Percentiles rank a stretch among this genome's conserved stretches.
Evolutionary conservation across 345 rosid genomes (phyloP).

Genomic region (Combretum micranthum): DNA sequence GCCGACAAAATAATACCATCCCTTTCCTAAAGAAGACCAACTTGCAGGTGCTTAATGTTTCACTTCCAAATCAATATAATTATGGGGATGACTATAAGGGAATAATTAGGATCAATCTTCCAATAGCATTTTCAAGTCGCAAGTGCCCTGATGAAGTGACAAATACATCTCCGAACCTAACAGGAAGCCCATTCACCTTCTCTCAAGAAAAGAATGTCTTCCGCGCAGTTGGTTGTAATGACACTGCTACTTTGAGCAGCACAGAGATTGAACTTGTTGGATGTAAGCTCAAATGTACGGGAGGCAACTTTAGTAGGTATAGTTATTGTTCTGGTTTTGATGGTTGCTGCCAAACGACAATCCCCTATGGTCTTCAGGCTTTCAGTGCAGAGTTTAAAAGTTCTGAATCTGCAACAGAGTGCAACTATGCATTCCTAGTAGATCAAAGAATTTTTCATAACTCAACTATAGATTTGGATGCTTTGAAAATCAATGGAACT

Average conservation of each 20-base stretch:
- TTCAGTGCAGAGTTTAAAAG: too few relatives aligned
- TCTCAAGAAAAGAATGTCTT: background rate
- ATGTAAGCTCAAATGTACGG: too few relatives aligned
- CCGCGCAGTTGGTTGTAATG: background rate
- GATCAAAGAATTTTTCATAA: too few relatives aligned
- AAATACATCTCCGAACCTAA: background rate
- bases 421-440: too few relatives aligned
- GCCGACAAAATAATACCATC: too few relatives aligned
- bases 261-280: background rate
- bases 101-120: background rate
- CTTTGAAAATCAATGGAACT: too few relatives aligned
- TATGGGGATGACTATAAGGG: background rate
- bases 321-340: too few relatives aligned
- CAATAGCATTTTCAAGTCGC: background rate
- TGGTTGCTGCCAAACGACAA: too few relatives aligned
- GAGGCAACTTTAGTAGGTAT: too few relatives aligned
- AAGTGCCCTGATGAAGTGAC: background rate
- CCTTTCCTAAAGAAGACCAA: constrained; percentile 1
- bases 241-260: background rate
- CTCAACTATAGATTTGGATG: too few relatives aligned
- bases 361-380: too few relatives aligned
- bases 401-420: too few relatives aligned
- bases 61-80: background rate
- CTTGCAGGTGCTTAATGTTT: constrained; percentile 4
- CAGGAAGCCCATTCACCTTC: constrained; percentile 2